Evolutionary conservation across 1,139 yeast genomes (phyloP).

Genomic region (Yamadazyma kanchanaburiensis): DNA sequence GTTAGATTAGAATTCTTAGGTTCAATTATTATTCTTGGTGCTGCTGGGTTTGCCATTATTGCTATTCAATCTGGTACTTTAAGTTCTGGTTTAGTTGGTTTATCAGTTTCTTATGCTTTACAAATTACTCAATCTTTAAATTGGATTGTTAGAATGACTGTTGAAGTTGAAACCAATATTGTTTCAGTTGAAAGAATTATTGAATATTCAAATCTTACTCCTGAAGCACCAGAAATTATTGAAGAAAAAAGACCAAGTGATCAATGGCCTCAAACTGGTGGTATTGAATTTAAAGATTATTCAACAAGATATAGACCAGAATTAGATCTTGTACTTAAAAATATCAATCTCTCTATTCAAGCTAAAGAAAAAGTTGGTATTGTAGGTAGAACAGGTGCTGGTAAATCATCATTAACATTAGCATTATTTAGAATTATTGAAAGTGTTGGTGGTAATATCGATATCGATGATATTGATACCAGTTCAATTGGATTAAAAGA

Average conservation of each 20-base stretch:
- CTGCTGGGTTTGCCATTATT: constrained; percentile 77
- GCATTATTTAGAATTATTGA: constrained; percentile 91
- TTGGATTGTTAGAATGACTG: constrained; percentile 98
- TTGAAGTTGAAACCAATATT: constrained; percentile 94
- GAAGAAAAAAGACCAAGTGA: constrained; percentile 65
- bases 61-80: constrained; percentile 65
- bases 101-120: constrained; percentile 87
- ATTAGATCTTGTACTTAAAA: constrained; percentile 73
- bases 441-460: constrained; percentile 64
- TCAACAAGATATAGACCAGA: constrained; percentile 85
- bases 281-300: constrained; percentile 66
- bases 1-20: constrained; percentile 90
- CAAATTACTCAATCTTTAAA: constrained; percentile 90
- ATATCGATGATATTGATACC: constrained; percentile 71
- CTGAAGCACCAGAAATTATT: constrained; percentile 82
- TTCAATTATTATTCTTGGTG: constrained; percentile 76
- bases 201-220: constrained; percentile 70
- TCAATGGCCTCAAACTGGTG: constrained; percentile 80
- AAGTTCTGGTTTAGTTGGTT: constrained; percentile 89
- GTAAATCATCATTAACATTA: constrained; percentile 86
- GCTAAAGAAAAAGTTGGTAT: constrained; percentile 89
- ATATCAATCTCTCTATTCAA: constrained; percentile 63
- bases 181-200: constrained; percentile 93
- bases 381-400: constrained; percentile 97
- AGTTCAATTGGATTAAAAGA: constrained; percentile 74